Evolutionary conservation across 2,329 filamentous ascomycete species (phyloP).

Genomic region (Talaromyces sp.): DNA sequence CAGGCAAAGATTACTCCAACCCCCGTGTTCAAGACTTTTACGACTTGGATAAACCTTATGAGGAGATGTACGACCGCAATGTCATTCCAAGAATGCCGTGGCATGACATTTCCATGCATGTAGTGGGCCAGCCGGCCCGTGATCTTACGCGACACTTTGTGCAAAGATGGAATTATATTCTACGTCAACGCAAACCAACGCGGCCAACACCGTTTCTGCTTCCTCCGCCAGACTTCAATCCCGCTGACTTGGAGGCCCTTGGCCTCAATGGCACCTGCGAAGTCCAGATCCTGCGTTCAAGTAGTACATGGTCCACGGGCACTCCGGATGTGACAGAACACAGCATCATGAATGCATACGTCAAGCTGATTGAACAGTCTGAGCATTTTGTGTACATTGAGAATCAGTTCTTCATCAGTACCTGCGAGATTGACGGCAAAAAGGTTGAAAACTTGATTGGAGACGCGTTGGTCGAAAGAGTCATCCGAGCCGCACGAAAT

Average conservation of each 20-base stretch:
- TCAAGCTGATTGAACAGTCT: conserved; percentile 89
- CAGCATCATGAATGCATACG: conserved; percentile 93
- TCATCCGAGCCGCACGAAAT: conserved; percentile 75
- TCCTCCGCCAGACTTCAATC: conserved; percentile 85
- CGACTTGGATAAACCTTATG: conserved; percentile 85
- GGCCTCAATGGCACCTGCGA: conserved; percentile 92
- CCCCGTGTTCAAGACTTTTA: conserved; percentile 94
- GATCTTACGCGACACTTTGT: conserved; percentile 95
- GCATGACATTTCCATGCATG: conserved; percentile 98
- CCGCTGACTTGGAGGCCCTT: conserved; percentile 76
- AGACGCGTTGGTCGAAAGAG: conserved; percentile 87
- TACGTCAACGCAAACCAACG: conserved; percentile 86
- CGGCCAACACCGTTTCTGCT: conserved; percentile 88
- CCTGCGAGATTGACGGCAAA: conserved; percentile 78
- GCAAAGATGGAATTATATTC: conserved; percentile 95
- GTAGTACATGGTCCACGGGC: conserved; percentile 84
- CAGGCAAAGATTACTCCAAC: conserved; percentile 97
- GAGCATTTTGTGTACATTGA: conserved; percentile 98
- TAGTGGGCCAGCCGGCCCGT: conserved; percentile 89
- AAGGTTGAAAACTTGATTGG: conserved; percentile 91
- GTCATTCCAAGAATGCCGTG: conserved; percentile 92
- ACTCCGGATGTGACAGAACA: conserved; percentile 77
- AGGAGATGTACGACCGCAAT: conserved; percentile 95
- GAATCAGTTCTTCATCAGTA: conserved; percentile 97
- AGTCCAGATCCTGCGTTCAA: conserved; percentile 89